Conservation (phyloP, 345 rosid genomes). For the Eucalyptus sideroxylon region DNA sequence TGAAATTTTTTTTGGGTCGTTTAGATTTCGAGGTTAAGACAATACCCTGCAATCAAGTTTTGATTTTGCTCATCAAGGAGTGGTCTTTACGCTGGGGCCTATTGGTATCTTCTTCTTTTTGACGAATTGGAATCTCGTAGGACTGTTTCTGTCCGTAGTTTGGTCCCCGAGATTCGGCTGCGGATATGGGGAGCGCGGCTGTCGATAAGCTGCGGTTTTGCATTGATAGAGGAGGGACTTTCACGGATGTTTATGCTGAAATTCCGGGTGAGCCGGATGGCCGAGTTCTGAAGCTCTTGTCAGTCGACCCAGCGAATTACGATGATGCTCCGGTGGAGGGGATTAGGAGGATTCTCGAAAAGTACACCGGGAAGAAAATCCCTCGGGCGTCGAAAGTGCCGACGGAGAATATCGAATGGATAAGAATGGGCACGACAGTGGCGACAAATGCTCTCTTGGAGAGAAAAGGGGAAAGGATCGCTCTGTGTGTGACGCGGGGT, state of each 20-base stretch:
- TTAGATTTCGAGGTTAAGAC: neutral
- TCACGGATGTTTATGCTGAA: slow-evolving; percentile 96
- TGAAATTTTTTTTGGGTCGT: neutral
- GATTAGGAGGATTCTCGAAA: slow-evolving; percentile 81
- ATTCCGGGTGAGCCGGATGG: slow-evolving; percentile 69
- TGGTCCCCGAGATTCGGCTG: neutral
- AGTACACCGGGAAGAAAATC: slow-evolving; percentile 53
- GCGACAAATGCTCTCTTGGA: slow-evolving; percentile 94
- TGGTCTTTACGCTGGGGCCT: neutral
- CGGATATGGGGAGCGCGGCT: slow-evolving; percentile 27
- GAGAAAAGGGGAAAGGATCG: slow-evolving; percentile 91
- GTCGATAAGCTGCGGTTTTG: slow-evolving; percentile 71
- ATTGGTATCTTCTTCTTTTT: neutral
- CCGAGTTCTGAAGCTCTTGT: slow-evolving; percentile 72
- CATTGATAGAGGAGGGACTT: slow-evolving; percentile 93
- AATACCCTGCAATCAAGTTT: neutral
- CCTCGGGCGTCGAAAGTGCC: slow-evolving; percentile 71
- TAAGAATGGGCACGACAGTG: slow-evolving; percentile 96
- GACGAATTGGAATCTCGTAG: neutral
- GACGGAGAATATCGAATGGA: slow-evolving; percentile 87
- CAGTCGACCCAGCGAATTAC: slow-evolving; percentile 89
- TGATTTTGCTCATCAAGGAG: neutral
- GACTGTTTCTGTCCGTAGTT: neutral
- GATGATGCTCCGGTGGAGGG: slow-evolving; percentile 99
- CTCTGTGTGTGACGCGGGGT: slow-evolving; percentile 79